These are phyloP conservation scores for Rubia yunnanensis DNA, from an alignment of 257 asterid genomes.

Conservation along the genomic window DNA sequence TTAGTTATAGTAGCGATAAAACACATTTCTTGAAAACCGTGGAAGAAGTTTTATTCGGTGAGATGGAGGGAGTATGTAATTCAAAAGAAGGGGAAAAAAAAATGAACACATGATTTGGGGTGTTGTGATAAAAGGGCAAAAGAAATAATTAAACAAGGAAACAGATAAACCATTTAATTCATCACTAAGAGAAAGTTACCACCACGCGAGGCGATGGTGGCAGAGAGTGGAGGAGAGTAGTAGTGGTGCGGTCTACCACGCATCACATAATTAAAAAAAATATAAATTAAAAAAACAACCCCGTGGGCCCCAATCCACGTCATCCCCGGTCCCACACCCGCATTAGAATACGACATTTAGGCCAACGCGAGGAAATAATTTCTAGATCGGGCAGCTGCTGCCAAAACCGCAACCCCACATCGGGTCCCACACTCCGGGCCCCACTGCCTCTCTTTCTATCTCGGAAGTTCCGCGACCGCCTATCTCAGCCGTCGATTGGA, in stretches of 20 bases:
- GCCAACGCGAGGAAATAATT: conserved; percentile 23
- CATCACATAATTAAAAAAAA: background rate
- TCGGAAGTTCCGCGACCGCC: conserved; percentile 57
- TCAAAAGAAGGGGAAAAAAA: no score
- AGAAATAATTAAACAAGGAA: background rate
- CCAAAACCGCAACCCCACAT: background rate
- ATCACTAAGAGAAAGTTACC: background rate
- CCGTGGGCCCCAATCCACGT: conserved; percentile 26
- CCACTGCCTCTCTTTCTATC: conserved; percentile 9
- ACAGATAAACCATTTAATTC: no score
- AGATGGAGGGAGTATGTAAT: no score
- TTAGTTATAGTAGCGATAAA: no score
- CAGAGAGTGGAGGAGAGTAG: background rate
- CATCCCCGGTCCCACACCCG: conserved; percentile 11
- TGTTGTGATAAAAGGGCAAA: no score
- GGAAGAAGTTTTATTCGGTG: no score
- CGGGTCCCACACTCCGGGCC: background rate
- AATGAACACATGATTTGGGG: no score
- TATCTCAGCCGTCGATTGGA: conserved; percentile 27
- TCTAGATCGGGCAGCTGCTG: conserved; percentile 20
- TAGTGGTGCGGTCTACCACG: conserved; percentile 8
- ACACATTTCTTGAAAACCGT: no score
- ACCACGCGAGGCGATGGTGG: conserved; percentile 14
- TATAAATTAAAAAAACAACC: no score
- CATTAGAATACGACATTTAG: conserved; percentile 43